Base-by-base conservation (phyloP, 2,329 filamentous ascomycete species). In the Nigrospora oryzae region DNA sequence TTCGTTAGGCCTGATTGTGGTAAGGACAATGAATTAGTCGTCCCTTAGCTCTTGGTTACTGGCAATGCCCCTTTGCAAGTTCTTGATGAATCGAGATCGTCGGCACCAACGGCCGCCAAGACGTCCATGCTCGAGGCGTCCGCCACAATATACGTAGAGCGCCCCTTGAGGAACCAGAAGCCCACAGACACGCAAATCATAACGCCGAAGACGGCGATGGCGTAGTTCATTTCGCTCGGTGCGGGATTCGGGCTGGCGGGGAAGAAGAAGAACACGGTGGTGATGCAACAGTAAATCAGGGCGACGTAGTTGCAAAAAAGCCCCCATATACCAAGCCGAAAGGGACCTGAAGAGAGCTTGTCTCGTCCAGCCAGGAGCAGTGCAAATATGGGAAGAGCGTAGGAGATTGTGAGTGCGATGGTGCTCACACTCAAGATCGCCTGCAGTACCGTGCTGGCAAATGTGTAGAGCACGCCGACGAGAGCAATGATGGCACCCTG, bases 351-450 rank as follows among this genome's bases (percentile, higher is more conserved):
- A 0, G 74, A 71, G 1, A 79, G 62, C 50, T 69, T 72, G 38
- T 77, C 71, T 12, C 77, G 71, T 8, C 77, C 77, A 4, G 66
- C 67, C 3, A 68, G 43, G 16, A 77, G 59, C 0, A 79, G 61
- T 0, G 64, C 64, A 2, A 67, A 23, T 37, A 79, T 77, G 4
- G 75, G 74, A 56, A 78, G 59, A 5, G 58, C 66, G 53, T 70
- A 72, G 5, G 68, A 78, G 3, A 78, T 65, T 2, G 74, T 78
- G 1, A 78, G 63, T 1, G 74, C 73, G 45, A 78, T 77, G 11
- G 74, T 77, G 60, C 73, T 75, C 49, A 77, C 74, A 49, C 70
- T 73, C 16, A 77, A 60, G 40, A 78, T 71, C 14, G 75, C 74
- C 36, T 71, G 62, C 12, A 79, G 65, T 0, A 77, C 74, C 0